Conservation (phyloP, 2,329 filamentous ascomycete genomes). For the Claviceps africana region DNA sequence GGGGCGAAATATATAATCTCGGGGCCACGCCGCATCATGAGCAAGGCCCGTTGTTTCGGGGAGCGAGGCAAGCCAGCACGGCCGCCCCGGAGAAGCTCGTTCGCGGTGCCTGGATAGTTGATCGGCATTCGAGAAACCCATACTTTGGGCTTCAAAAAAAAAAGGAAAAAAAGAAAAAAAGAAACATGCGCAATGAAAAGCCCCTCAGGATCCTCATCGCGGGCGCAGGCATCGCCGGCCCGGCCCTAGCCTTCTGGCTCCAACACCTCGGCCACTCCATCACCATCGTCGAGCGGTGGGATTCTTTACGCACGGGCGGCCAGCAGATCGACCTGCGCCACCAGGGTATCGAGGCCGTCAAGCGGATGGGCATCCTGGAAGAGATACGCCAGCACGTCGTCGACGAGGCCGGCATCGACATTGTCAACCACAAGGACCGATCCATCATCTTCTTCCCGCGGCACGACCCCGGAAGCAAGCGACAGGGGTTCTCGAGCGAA, state of each 20-base stretch:
- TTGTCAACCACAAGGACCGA: slow-evolving; percentile 28
- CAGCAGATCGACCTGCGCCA: slow-evolving; percentile 33
- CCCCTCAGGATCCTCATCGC: slow-evolving; percentile 13
- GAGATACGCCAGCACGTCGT: slow-evolving; percentile 23
- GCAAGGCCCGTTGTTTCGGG: too few relatives aligned
- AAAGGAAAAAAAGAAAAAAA: background rate
- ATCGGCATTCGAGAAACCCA: background rate
- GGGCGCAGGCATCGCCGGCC: slow-evolving; percentile 21
- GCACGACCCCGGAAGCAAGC: background rate
- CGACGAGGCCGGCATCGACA: slow-evolving; percentile 32
- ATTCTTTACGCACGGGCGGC: slow-evolving; percentile 18
- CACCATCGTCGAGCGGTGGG: slow-evolving; percentile 26
- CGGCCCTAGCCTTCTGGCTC: slow-evolving; percentile 18
- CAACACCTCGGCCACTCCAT: slow-evolving; percentile 16
- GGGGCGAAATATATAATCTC: background rate
- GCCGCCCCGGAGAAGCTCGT: too few relatives aligned
- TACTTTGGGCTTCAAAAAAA: too few relatives aligned
- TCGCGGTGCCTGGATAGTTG: too few relatives aligned
- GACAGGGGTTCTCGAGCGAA: slow-evolving; percentile 28
- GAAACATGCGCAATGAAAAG: background rate
- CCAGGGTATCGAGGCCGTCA: slow-evolving; percentile 25
- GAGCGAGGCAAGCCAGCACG: too few relatives aligned
- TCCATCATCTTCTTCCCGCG: slow-evolving; percentile 23
- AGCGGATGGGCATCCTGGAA: slow-evolving; percentile 25
- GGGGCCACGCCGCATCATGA: too few relatives aligned